Evolutionary conservation across 805 yeast species (phyloP), one percentile per base, ranked within the genome.

Genomic region (Wickerhamomyces tratensis): DNA sequence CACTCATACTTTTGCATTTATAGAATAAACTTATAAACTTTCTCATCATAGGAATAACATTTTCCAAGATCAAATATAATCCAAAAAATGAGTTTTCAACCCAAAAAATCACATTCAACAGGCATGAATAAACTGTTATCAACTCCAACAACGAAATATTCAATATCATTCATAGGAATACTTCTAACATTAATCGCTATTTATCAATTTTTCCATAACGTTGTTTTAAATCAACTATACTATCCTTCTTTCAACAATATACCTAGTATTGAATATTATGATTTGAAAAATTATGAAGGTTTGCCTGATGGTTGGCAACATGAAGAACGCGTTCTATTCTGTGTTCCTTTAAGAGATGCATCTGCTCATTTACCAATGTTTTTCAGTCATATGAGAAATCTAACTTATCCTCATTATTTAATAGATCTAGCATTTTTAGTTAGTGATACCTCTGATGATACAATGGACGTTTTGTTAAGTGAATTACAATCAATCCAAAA

Each of bases 291-390:
- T 49, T 81, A 78, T 52, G 72, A 68, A 43, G 91, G 94, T 11
- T 62, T 81, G n/a, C 71, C 73, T 8, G 75, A 82, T 45, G 97
- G 96, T 11, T 84, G 94, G 94, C 85, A 82, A 53, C 67, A 70
- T 36, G 77, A 75, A 13, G 96, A 89, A 57, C 71, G 95, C 37
- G 82, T 89, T 14, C 65, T 89, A 44, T 85, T 87, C 51, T 81
- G 94, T 55, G 95, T 89, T 13, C 97, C 97, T 4, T 68, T 89
- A 51, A 77, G 97, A 65, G 96, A 89, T 59, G 97, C 97, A 1
- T 85, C 88, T 7, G 76, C 82, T 20, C 96, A 88, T 66, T 68
- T 89, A 59, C 89, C 91, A 36, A 82, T 87, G 86, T 87, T 89
- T 56, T 89, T 89, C 56, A 71, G 78, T 35, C 95, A 88, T 62